Evolutionary conservation across 139 green algal genomes (phyloP), one percentile per base, ranked within the genome.

Genomic region (Gonium pectorale): DNA sequence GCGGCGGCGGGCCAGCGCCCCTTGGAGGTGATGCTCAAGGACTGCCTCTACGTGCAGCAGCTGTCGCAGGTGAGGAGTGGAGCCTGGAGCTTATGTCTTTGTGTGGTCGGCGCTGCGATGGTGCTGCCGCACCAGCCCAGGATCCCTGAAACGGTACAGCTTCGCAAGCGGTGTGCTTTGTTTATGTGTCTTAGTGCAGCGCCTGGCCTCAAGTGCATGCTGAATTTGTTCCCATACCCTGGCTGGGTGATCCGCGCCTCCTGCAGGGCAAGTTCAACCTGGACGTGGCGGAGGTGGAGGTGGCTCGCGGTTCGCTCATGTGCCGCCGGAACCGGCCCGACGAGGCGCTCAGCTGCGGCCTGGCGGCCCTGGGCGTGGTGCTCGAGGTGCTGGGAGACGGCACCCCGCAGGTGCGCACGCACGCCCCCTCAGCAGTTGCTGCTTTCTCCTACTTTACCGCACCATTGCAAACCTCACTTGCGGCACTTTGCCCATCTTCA

Each of bases 181-280:
- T n/a, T n/a, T n/a, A n/a, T n/a, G n/a, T n/a, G n/a, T n/a, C n/a
- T n/a, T n/a, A n/a, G n/a, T n/a, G n/a, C n/a, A n/a, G n/a, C n/a
- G n/a, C n/a, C n/a, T n/a, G n/a, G n/a, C n/a, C n/a, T n/a, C n/a
- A n/a, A n/a, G n/a, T n/a, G n/a, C n/a, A n/a, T n/a, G n/a, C n/a
- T n/a, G n/a, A n/a, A n/a, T n/a, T n/a, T n/a, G n/a, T n/a, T n/a
- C n/a, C n/a, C n/a, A n/a, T n/a, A n/a, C n/a, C n/a, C n/a, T 66
- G 56, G 21, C n/a, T 66, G 56, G 56, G 24, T 66, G 13, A n/a
- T 31, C 56, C 22, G 11, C 68, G 33, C 54, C 24, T 33, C 66
- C 40, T 7, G n/a, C 79, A 85, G 79, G 79, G 79, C 49, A 85
- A 85, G 79, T 85, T 85, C 79, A 85, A 67, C 64, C 63, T 85